Conservation (phyloP, 2,329 filamentous ascomycete species). For the Aaosphaeria arxii region DNA sequence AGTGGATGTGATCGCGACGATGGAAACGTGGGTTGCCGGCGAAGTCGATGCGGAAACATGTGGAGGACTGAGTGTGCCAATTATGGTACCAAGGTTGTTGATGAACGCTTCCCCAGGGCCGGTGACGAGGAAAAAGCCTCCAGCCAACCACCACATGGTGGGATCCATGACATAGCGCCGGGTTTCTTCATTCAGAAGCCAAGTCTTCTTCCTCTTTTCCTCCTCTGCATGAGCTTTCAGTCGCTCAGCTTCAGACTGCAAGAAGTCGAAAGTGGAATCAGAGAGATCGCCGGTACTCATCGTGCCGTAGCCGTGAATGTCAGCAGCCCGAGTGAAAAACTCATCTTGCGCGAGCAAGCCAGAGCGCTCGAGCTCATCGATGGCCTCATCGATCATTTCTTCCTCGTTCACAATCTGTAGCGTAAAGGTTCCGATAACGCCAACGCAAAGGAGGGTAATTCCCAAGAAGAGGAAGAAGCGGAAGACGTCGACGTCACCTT, state of each 20-base stretch:
- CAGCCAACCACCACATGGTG: conserved; percentile 94
- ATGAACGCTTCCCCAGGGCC: conserved; percentile 97
- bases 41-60: conserved; percentile 58
- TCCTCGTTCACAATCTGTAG: conserved; percentile 80
- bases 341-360: conserved; percentile 75
- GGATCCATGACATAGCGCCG: conserved; percentile 77
- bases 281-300: conserved; percentile 47
- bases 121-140: conserved; percentile 88
- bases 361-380: conserved; percentile 87
- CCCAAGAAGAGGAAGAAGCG: conserved; percentile 85
- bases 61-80: conserved; percentile 74
- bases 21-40: conserved; percentile 85
- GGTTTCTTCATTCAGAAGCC: conserved; percentile 89
- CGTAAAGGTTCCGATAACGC: conserved; percentile 69
- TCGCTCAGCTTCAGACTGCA: conserved; percentile 45
- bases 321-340: conserved; percentile 61
- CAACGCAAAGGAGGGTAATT: conserved; percentile 66
- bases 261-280: conserved; percentile 46
- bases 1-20: conserved; percentile 87
- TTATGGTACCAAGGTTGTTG: conserved; percentile 93
- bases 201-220: conserved; percentile 74
- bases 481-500: conserved; percentile 68
- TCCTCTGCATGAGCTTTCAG: conserved; percentile 48
- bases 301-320: conserved; percentile 62
- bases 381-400: conserved; percentile 83